Conservation (phyloP, 768 basidiomycete genomes). For the Pseudohyphozyma bogoriensis region DNA sequence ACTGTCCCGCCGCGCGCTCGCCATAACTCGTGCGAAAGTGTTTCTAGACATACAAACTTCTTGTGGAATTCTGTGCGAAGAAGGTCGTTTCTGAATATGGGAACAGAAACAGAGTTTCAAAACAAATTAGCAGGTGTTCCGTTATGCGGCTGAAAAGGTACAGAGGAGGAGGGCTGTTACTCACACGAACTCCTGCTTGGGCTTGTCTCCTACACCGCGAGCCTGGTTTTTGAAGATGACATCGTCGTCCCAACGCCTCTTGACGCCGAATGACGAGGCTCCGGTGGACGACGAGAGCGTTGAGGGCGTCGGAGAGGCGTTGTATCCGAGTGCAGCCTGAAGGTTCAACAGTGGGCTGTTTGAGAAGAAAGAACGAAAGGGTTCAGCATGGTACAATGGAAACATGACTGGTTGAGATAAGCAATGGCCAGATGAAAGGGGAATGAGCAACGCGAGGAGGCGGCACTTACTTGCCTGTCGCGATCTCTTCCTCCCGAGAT, state of each 20-base stretch:
- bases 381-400: neutral
- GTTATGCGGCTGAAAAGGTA: no score
- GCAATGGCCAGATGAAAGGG: no score
- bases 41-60: no score
- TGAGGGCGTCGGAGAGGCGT: slow-evolving; percentile 46
- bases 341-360: slow-evolving; percentile 78
- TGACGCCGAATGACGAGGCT: slow-evolving; percentile 22
- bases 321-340: slow-evolving; percentile 68
- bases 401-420: no score
- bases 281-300: slow-evolving; percentile 18
- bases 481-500: slow-evolving; percentile 69
- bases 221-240: slow-evolving; percentile 99
- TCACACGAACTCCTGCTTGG: slow-evolving; percentile 72
- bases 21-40: no score
- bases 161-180: no score
- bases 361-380: neutral
- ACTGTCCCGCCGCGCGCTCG: no score
- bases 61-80: neutral
- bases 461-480: slow-evolving; percentile 44
- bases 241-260: slow-evolving; percentile 47
- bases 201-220: slow-evolving; percentile 52
- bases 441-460: no score
- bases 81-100: no score
- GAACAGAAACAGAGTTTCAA: no score
- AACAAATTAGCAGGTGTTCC: no score